Percentiles rank a stretch among this genome's conserved stretches.
Evolutionary conservation across 192 early-diverging fungal genomes (phyloP).

Genomic region (Spizellomyces punctatus): DNA sequence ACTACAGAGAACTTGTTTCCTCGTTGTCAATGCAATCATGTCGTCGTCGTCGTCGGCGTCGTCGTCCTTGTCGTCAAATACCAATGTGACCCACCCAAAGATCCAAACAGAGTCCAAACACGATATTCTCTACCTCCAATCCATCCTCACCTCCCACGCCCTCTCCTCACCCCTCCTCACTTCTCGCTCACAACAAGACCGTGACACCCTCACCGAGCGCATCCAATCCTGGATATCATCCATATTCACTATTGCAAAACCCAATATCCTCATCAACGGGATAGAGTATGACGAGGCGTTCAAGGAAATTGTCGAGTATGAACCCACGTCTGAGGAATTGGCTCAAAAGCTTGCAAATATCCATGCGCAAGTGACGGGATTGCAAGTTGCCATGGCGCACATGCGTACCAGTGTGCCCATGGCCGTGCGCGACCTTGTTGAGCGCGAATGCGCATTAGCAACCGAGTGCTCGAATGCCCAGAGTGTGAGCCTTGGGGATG

Average conservation of each 20-base stretch:
- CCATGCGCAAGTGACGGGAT: not conserved
- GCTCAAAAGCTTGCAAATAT: constrained; percentile 6
- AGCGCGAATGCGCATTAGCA: too few species aligned
- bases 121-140: constrained; percentile 10
- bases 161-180: not conserved
- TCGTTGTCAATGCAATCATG: too few species aligned
- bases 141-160: constrained; percentile 8
- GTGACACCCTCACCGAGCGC: not conserved
- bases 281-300: constrained; percentile 22
- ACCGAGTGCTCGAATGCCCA: too few species aligned
- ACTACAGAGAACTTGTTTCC: too few species aligned
- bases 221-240: constrained; percentile 3
- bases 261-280: constrained; percentile 23
- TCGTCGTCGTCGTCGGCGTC: too few species aligned
- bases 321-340: constrained; percentile 16
- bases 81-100: not conserved
- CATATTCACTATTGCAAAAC: constrained; percentile 10
- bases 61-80: too few species aligned
- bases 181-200: not conserved
- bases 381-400: not conserved
- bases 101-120: constrained; percentile 27
- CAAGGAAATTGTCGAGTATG: constrained; percentile 24
- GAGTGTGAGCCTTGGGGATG: too few species aligned
- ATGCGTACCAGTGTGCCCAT: not conserved
- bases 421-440: too few species aligned